Conservation (phyloP, 2,329 filamentous ascomycete species). For the Plectosphaerella cucumerina region DNA sequence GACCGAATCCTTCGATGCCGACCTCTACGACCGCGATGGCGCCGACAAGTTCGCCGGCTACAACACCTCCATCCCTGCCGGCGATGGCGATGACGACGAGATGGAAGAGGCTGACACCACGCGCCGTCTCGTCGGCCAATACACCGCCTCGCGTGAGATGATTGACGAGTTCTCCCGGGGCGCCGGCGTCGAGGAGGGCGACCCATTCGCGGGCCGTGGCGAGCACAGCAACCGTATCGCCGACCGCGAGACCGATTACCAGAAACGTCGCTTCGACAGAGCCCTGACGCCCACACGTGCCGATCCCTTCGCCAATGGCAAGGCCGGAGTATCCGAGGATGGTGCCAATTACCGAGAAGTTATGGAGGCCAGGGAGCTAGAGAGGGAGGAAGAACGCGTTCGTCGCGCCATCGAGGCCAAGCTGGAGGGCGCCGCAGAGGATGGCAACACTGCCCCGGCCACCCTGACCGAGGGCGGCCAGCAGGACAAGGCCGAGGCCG, state of each 20-base stretch:
- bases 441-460: conserved; percentile 57
- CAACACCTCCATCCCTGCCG: conserved; percentile 79
- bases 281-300: conserved; percentile 80
- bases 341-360: conserved; percentile 83
- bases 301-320: conserved; percentile 75
- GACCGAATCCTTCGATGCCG: conserved; percentile 82
- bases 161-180: conserved; percentile 92
- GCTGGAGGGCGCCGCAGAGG: conserved; percentile 54
- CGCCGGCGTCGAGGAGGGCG: conserved; percentile 83
- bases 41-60: conserved; percentile 84
- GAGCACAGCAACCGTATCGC: conserved; percentile 89
- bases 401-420: conserved; percentile 75
- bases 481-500: conserved; percentile 70
- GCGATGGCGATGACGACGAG: conserved; percentile 72
- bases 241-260: conserved; percentile 94
- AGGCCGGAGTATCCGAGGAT: conserved; percentile 62
- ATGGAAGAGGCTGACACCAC: conserved; percentile 71
- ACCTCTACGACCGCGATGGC: conserved; percentile 77
- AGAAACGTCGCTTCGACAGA: conserved; percentile 90
- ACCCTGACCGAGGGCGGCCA: conserved; percentile 71
- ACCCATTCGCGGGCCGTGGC: conserved; percentile 73
- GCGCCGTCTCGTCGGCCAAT: conserved; percentile 84
- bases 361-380: conserved; percentile 86
- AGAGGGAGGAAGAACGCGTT: conserved; percentile 90
- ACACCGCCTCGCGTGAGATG: conserved; percentile 87